Percentiles rank a stretch among this genome's conserved stretches.
These are phyloP conservation scores for Colletotrichum navitas DNA, from an alignment of 2,329 filamentous ascomycete species.

Conservation along the genomic window DNA sequence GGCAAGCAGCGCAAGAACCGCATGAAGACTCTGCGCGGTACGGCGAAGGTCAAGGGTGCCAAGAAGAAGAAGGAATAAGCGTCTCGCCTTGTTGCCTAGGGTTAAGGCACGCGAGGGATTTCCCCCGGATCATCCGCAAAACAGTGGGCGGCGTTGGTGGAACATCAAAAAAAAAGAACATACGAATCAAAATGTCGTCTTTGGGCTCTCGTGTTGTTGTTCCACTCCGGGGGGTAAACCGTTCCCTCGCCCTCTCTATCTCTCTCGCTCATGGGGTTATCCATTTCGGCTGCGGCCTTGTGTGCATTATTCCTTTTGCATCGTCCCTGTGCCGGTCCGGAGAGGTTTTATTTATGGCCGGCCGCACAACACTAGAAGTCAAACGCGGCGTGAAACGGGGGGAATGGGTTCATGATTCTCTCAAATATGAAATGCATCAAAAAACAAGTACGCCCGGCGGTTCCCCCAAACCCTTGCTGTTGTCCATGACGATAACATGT, in stretches of 20 bases:
- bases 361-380: conserved; percentile 42
- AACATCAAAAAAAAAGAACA: conserved; percentile 42
- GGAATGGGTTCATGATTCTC: conserved; percentile 45
- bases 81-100: conserved; percentile 50
- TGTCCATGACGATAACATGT: conserved; percentile 8
- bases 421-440: conserved; percentile 43
- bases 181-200: conserved; percentile 39
- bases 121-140: conserved; percentile 41
- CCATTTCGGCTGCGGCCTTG: conserved; percentile 35
- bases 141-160: conserved; percentile 42
- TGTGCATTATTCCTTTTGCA: conserved; percentile 42
- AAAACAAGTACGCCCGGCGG: conserved; percentile 26
- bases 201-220: conserved; percentile 33
- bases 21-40: conserved; percentile 97
- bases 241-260: conserved; percentile 9
- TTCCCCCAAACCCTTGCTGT: conserved; percentile 1
- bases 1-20: conserved; percentile 99
- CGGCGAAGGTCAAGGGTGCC: conserved; percentile 97
- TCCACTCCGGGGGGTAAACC: conserved; percentile 19
- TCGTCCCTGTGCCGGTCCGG: conserved; percentile 40
- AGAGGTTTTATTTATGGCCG: conserved; percentile 16
- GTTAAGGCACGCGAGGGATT: conserved; percentile 41
- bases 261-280: conserved; percentile 21
- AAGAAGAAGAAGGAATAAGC: conserved; percentile 93
- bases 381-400: conserved; percentile 43